Base-by-base conservation (phyloP, 2,329 filamentous ascomycete genomes). In the Cephalotrichum gorgonifer region DNA sequence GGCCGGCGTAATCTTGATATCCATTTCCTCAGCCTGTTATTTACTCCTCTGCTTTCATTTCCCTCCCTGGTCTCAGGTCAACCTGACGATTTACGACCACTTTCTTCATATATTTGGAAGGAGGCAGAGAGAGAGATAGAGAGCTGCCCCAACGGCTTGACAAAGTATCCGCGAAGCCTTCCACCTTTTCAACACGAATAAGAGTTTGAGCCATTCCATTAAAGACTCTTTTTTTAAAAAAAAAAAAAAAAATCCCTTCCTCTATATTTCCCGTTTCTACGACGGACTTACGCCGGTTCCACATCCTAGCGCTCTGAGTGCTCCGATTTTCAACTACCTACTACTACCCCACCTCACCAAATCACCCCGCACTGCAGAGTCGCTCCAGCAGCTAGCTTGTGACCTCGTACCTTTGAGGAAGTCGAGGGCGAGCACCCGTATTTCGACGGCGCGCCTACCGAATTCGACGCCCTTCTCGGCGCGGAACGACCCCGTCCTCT, bases 361-460 rank as follows among this genome's bases (percentile, higher is more conserved):
- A 46, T 14, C 45, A 47, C 45, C 45, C 45, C 45, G 45, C 45
- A 47, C 39, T 38, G 11, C n/a, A 14, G n/a, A n/a, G 35, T 39
- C 35, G 17, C 35, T 22, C 35, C 35, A 22, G 35, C 35, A 39
- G 35, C 35, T 22, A 11, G 3, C 30, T 15, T 33, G 30, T 20
- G 35, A 39, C 35, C 17, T 39, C n/a, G 17, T n/a, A n/a, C n/a
- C n/a, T n/a, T n/a, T n/a, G 17, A 39, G 17, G 35, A 22, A 39
- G 35, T n/a, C 35, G 35, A 22, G 35, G 17, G 35, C 17, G 11
- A 20, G 7, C 35, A 39, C 35, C 15, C 23, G 22, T 28, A 6
- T 7, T 22, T 26, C 33, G 2, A 47, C 23, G 20, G 22, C 44
- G 20, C 31, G 44, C 28, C 20, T 12, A 23, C 9, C 44, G 4